Evolutionary conservation across 2,329 filamentous ascomycete species (phyloP).

Genomic region (Tolypocladium cylindrosporum): DNA sequence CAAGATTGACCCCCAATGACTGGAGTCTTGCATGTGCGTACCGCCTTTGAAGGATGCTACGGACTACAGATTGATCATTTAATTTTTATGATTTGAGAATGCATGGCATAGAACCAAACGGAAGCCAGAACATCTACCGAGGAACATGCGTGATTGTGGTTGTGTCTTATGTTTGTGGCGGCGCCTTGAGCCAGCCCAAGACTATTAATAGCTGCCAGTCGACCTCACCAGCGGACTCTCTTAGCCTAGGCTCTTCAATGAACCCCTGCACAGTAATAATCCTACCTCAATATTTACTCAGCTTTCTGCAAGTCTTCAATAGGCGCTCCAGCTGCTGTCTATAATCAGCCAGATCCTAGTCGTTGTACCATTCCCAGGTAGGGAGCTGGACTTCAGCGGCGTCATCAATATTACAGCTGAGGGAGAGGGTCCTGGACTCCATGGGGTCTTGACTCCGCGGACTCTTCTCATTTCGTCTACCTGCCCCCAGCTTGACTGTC

Average conservation of each 20-base stretch:
- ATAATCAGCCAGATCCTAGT: not conserved
- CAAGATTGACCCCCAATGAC: constrained; percentile 4
- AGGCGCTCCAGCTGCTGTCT: not conserved
- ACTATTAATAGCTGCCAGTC: not conserved
- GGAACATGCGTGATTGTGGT: not conserved
- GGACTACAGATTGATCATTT: not conserved
- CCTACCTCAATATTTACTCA: not conserved
- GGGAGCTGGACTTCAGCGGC: not conserved
- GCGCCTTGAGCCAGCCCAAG: not conserved
- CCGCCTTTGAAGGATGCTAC: not conserved
- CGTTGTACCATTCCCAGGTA: not conserved
- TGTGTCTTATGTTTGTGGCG: not conserved
- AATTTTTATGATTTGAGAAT: not conserved
- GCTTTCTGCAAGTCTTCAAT: not conserved
- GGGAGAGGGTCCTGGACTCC: not conserved
- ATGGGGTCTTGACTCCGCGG: not conserved
- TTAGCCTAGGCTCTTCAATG: not conserved
- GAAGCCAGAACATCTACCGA: not conserved
- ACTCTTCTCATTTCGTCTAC: too few relatives aligned
- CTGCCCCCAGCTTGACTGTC: too few relatives aligned
- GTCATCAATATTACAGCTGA: not conserved
- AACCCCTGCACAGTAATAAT: not conserved
- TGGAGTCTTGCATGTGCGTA: not conserved
- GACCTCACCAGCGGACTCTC: not conserved
- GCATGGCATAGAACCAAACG: not conserved